phyloP scores from a whole-genome alignment of 306 rosid species.

The Fragaria vesca region DNA sequence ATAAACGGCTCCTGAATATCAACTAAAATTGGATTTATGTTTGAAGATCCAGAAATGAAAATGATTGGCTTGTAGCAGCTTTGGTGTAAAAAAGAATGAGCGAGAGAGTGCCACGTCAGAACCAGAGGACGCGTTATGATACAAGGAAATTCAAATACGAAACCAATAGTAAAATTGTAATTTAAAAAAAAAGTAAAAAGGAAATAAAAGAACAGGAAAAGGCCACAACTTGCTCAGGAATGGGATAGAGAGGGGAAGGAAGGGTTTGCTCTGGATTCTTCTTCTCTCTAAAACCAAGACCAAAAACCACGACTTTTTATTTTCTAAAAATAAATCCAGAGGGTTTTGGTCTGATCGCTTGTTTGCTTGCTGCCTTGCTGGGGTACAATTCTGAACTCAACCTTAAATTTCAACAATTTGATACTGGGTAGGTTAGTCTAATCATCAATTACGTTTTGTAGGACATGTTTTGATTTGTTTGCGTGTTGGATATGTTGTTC shows the following conservation, averaged over 20 bases:
- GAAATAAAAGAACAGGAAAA: neutral
- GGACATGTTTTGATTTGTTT: neutral
- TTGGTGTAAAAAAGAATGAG: conserved; percentile 1
- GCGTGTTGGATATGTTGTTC: neutral
- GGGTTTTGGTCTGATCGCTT: neutral
- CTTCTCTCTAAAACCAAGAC: neutral
- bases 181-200: too few species aligned
- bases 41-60: neutral
- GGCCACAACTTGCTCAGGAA: neutral
- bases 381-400: neutral
- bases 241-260: neutral
- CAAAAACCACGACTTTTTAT: neutral
- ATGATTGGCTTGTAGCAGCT: neutral
- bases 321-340: neutral
- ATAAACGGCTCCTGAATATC: neutral
- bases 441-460: neutral
- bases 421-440: neutral
- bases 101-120: neutral
- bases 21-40: neutral
- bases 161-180: too few species aligned
- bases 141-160: too few species aligned
- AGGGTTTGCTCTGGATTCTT: conserved; percentile 14
- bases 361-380: neutral
- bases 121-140: neutral
- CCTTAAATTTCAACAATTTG: neutral